Base-by-base conservation (phyloP, 257 asterid genomes). In the Fraxinus pennsylvanica region DNA sequence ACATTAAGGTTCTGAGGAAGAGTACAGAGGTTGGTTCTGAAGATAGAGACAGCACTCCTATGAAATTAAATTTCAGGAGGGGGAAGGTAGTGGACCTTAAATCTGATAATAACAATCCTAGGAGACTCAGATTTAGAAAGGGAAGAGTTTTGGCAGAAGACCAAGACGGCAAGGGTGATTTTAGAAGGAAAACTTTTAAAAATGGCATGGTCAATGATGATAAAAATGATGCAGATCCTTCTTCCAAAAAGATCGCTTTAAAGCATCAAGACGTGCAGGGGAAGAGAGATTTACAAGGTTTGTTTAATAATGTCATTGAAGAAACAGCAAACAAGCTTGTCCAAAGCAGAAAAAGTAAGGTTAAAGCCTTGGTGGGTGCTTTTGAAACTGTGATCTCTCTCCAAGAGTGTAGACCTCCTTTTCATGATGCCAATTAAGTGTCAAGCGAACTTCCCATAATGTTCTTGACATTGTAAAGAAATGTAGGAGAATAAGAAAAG, bases 311-410 rank as follows among this genome's bases (percentile, higher is more conserved):
- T 71, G 96, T 89, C 15, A 94, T 92, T 4, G 96, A 94, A 85
- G 96, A 92, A 85, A 91, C 98, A 9, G 97, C 96, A 6, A 94
- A 96, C 80, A 94, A 89, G 83, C 98, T 94, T 29, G 98, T 82
- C 1, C 85, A 83, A 77, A 92, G 91, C 86, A 84, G 94, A 88
- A 94, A 92, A 74, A 94, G 98, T 78, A 94, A 92, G 87, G 98
- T 94, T 54, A 92, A 92, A 81, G 98, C 97, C 43, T 83, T 94
- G 74, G 98, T 94, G 78, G 97, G 98, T 80, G 98, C 98, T 79
- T 94, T 92, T 36, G 98, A 94, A 83, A 89, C 97, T 0, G 97
- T 92, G 19, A 94, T 94, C 39, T 94, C 97, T 75, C 92, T 89
- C 76, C 97, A 94, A 69, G 97, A 91, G 81, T 75, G 9, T 38